Evolutionary conservation across 2,329 filamentous ascomycete genomes (phyloP).

Genomic region (Mycogone perniciosa): DNA sequence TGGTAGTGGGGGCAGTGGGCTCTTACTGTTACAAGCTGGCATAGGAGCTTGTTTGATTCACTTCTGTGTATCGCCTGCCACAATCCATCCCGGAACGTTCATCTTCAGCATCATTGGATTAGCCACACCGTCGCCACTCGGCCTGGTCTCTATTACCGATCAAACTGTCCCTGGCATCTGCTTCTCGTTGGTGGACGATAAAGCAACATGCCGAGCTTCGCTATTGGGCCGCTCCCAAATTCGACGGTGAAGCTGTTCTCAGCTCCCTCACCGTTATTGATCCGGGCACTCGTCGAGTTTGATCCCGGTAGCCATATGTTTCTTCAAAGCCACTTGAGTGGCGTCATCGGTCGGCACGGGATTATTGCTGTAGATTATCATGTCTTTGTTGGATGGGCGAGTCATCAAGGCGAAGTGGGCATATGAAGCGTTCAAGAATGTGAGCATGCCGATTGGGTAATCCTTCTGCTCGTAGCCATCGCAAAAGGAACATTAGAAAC

Average conservation of each 20-base stretch:
- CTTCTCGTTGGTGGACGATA: conserved; percentile 29
- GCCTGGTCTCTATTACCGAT: conserved; percentile 36
- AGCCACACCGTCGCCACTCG: conserved; percentile 37
- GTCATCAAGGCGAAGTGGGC: conserved; percentile 38
- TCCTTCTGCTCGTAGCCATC: conserved; percentile 53
- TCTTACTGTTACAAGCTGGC: conserved; percentile 9
- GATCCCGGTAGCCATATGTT: conserved; percentile 28
- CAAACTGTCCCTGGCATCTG: conserved; percentile 36
- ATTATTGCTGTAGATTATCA: conserved; percentile 49
- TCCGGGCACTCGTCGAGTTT: conserved; percentile 30
- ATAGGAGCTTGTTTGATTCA: conserved; percentile 12
- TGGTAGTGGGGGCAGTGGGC: no score
- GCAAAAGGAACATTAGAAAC: conserved; percentile 54
- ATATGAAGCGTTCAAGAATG: conserved; percentile 29
- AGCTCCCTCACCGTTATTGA: conserved; percentile 7
- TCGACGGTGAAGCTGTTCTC: conserved; percentile 27
- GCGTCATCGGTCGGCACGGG: conserved; percentile 3
- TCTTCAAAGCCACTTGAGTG: conserved; percentile 5
- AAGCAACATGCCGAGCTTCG: conserved; percentile 35
- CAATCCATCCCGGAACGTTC: conserved; percentile 45
- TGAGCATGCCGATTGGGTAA: conserved; percentile 41
- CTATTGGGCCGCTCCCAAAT: conserved; percentile 33
- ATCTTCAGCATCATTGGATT: conserved; percentile 42
- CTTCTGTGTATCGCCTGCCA: conserved; percentile 41
- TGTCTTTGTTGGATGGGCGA: conserved; percentile 33